These are phyloP conservation scores for Melaleuca quinquenervia DNA, from an alignment of 345 rosid genomes.

Conservation along the genomic window DNA sequence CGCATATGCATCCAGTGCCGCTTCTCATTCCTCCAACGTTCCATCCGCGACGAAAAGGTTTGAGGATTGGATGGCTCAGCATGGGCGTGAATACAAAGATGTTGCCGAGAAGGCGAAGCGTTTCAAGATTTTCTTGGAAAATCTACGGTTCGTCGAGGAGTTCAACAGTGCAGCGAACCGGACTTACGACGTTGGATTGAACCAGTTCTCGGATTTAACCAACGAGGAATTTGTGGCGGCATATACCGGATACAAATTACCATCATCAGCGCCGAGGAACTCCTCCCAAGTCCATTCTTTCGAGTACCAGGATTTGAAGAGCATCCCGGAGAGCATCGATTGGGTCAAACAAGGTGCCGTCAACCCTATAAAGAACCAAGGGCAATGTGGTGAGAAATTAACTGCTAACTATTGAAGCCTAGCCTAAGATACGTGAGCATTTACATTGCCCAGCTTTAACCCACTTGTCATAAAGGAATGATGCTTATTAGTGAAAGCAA, in stretches of 20 bases:
- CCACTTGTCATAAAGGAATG: background rate
- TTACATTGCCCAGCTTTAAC: background rate
- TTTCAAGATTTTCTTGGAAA: constrained; percentile 15
- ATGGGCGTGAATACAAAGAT: constrained; percentile 3
- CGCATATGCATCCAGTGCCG: background rate
- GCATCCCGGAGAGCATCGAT: background rate
- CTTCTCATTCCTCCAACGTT: background rate
- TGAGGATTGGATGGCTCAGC: background rate
- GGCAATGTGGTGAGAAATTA: background rate
- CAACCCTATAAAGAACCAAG: background rate
- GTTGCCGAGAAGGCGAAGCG: constrained; percentile 16
- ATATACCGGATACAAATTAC: background rate
- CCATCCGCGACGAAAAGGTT: background rate
- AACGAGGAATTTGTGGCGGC: constrained; percentile 13
- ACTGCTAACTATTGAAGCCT: background rate
- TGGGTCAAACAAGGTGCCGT: constrained; percentile 1
- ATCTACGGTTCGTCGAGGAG: constrained; percentile 18
- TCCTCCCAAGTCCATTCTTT: background rate
- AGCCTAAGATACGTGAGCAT: background rate
- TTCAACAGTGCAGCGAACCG: constrained; percentile 4
- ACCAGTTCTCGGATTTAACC: constrained; percentile 21
- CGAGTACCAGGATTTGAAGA: constrained; percentile 3
- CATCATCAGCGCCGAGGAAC: background rate
- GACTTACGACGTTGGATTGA: constrained; percentile 24
- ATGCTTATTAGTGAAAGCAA: background rate